These are phyloP conservation scores for Moesziomyces sp. DNA, from an alignment of 1,284 basidiomycete species.

Conservation along the genomic window DNA sequence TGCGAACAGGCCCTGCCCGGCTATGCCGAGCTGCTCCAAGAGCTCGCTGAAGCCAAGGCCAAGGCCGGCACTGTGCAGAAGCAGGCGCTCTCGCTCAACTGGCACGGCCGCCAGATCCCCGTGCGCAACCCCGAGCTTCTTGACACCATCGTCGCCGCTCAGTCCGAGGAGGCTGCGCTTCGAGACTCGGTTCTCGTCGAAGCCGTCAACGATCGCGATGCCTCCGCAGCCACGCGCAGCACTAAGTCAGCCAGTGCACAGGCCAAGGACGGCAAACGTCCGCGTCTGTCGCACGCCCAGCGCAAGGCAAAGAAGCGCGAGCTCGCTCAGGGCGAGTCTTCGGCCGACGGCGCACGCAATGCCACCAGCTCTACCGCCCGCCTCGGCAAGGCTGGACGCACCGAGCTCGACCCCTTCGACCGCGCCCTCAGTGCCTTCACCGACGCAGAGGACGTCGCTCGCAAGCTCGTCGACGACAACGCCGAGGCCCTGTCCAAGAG, in stretches of 20 bases:
- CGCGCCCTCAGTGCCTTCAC: constrained; percentile 61
- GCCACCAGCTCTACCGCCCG: constrained; percentile 28
- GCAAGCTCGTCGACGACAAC: constrained; percentile 64
- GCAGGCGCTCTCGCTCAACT: constrained; percentile 75
- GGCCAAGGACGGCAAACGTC: constrained; percentile 33
- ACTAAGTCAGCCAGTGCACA: constrained; percentile 6
- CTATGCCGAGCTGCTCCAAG: constrained; percentile 74
- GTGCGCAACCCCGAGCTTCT: constrained; percentile 91
- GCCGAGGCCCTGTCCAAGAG: constrained; percentile 62
- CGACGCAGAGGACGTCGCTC: constrained; percentile 62
- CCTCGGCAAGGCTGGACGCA: constrained; percentile 40
- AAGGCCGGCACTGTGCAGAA: constrained; percentile 60
- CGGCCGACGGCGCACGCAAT: constrained; percentile 23
- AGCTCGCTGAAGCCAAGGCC: constrained; percentile 68
- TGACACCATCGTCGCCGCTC: constrained; percentile 83
- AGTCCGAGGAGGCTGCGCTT: constrained; percentile 75
- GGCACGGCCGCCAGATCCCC: constrained; percentile 86
- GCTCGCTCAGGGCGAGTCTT: constrained; percentile 23
- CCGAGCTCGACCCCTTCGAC: constrained; percentile 64
- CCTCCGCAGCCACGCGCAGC: constrained; percentile 16
- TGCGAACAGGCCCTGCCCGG: constrained; percentile 75
- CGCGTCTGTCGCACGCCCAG: constrained; percentile 60
- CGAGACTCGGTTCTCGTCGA: constrained; percentile 64
- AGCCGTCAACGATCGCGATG: constrained; percentile 21
- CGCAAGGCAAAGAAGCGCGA: constrained; percentile 63